Conservation (phyloP, 805 yeast genomes). For the Ascoidea asiatica region DNA sequence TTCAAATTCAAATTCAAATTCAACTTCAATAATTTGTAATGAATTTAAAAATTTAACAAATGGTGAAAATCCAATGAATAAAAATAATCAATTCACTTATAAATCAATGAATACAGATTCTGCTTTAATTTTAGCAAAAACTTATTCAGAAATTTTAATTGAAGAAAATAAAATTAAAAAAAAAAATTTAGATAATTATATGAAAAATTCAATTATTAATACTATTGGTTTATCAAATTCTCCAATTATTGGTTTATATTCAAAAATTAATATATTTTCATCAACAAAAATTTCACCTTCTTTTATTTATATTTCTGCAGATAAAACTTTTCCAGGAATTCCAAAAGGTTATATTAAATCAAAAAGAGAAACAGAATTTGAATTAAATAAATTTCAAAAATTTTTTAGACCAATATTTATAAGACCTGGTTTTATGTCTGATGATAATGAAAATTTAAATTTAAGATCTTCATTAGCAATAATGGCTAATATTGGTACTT, state of each 20-base stretch:
- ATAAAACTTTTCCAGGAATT: constrained; percentile 49
- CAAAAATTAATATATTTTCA: no score
- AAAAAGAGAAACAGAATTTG: constrained; percentile 66
- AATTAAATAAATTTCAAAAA: constrained; percentile 27
- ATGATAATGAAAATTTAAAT: constrained; percentile 24
- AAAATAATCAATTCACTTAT: constrained; percentile 26
- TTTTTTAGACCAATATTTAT: constrained; percentile 45
- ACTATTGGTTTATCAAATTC: no score
- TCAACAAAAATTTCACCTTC: neutral
- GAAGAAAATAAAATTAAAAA: no score
- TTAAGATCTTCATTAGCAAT: constrained; percentile 28
- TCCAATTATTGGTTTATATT: no score
- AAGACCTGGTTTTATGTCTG: constrained; percentile 81
- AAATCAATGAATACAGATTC: constrained; percentile 57
- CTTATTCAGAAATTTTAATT: constrained; percentile 23
- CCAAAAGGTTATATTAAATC: constrained; percentile 63
- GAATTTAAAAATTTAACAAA: constrained; percentile 17
- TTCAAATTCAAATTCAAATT: neutral
- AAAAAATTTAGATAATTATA: no score
- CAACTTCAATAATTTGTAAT: no score
- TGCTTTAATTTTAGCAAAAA: constrained; percentile 49
- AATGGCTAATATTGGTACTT: constrained; percentile 27
- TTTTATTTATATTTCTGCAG: constrained; percentile 76
- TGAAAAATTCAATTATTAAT: no score
- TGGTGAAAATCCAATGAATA: constrained; percentile 53